A percentile compares a stretch with the other conserved stretches of the same genome.
Evolutionary conservation across 1,284 basidiomycete genomes (phyloP).

Genomic region (Pterula multifida): DNA sequence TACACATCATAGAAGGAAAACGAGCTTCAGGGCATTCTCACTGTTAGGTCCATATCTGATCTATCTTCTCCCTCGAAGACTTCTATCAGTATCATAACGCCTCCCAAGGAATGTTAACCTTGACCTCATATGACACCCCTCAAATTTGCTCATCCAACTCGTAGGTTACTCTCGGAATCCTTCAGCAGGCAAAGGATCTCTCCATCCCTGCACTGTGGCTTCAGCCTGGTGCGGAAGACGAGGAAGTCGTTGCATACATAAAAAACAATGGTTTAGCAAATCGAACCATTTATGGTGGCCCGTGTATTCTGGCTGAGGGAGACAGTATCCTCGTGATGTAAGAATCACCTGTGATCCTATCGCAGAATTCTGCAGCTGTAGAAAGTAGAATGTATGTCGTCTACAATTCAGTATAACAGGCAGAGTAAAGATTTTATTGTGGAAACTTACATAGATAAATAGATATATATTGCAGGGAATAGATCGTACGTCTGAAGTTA

Average conservation of each 20-base stretch:
- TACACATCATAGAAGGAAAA: slow-evolving; percentile 37
- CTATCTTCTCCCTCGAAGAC: slow-evolving; percentile 58
- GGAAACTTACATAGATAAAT: too few species aligned
- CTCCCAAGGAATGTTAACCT: slow-evolving; percentile 41
- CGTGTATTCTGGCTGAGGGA: slow-evolving; percentile 65
- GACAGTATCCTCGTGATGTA: slow-evolving; percentile 40
- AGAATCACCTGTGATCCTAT: too few species aligned
- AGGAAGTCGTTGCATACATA: slow-evolving; percentile 27
- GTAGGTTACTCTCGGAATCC: slow-evolving; percentile 53
- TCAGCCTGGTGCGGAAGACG: slow-evolving; percentile 75
- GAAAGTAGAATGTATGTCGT: too few species aligned
- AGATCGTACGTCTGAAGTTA: too few species aligned
- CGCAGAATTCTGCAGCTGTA: too few species aligned
- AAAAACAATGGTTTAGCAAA: slow-evolving; percentile 40
- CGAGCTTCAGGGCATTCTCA: slow-evolving; percentile 50
- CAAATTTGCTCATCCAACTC: neutral
- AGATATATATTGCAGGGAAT: too few species aligned
- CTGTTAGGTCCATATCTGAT: slow-evolving; percentile 40
- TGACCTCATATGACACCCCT: slow-evolving; percentile 1
- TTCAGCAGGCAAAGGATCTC: slow-evolving; percentile 53
- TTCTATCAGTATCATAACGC: slow-evolving; percentile 71
- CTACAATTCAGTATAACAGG: too few species aligned
- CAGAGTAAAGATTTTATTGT: too few species aligned
- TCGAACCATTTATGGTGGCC: slow-evolving; percentile 61
- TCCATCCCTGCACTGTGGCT: slow-evolving; percentile 67